Evolutionary conservation across 768 basidiomycete species (phyloP), one percentile per base, ranked within the genome.

Genomic region (Leccinum sublutescens): DNA sequence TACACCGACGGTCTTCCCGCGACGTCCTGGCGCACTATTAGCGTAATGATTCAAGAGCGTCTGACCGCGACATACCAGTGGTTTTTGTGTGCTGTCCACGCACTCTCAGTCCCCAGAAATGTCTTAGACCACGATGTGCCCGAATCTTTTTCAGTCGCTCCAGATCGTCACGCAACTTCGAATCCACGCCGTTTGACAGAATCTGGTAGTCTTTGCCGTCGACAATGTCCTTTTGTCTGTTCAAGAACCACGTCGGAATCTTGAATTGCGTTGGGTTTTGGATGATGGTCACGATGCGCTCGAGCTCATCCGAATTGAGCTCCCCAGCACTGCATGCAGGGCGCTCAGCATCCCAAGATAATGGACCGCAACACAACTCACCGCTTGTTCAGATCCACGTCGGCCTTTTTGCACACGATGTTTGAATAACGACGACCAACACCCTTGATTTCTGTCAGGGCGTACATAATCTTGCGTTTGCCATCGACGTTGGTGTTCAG

Each of bases 401-500:
- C 97, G 62, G 97, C 97, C 83, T 99, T 99, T 81, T 98, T 98
- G 87, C 97, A 98, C 68, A 98, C 96, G 71, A 98, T 79, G 80
- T 98, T 98, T 73, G 97, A 88, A 80, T 98, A 99, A 55, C 97
- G 91, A 65, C 97, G 89, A 71, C 97, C 97, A 61, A 99, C 97
- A 86, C 97, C 97, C 85, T 98, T 98, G 85, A 99, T 99, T 82
- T 99, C 97, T 51, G 97, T 98, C 82, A 98, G 76, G 70, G 97
- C 96, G 77, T 94, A 98, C 91, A 94, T 98, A 77, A 99, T 90
- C 82, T 99, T 99, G 70, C 97, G 88, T 76, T 96, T 95, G 68
- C 97, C 97, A 78, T 98, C 96, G 66, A 99, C 97, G 82, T 98
- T 98, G 76, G 97, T 98, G 85, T 98, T 98, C 68, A 97, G 83